Evolutionary conservation across 169 alveolate genomes (phyloP), one percentile per base, ranked within the genome.

Genomic region (Sarcocystis neurona): DNA sequence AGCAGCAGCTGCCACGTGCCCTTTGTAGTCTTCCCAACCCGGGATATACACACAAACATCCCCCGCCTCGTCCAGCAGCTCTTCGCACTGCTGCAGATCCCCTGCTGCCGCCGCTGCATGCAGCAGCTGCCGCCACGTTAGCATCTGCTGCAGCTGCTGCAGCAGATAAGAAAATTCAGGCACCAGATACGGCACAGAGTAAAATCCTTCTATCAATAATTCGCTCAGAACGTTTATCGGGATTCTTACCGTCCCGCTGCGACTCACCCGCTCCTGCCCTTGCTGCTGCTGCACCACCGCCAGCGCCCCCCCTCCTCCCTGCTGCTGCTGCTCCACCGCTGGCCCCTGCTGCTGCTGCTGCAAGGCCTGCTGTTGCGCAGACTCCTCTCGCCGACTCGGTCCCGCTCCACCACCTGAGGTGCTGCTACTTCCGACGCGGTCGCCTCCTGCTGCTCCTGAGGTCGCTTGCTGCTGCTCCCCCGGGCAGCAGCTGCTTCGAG

Each of bases 1-100:
- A 1, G 88, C 91, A 18, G 91, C 91, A 32, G 91, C 91, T n/a
- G 91, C 87, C n/a, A 87, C 91, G 84, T 87, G 91, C 2, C 91
- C 91, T 30, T 78, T 87, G 82, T 85, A 87, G 87, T 87, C 91
- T 30, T 46, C 82, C 91, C 91, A 87, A 43, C 91, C 91, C 0
- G 91, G 91, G 20, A 87, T 87, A 48, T 72, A 87, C 39, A 87
- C 91, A 75, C 91, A 87, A 2, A 87, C 91, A 46, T 75, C 87
- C 70, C 66, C 87, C 27, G 91, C 91, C 72, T 87, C 80, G 30
- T 84, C 88, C n/a, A 87, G 87, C 70, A 87, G 82, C 30, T 87
- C 80, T 48, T 87, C 91, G 53, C 91, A 87, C 88, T 87, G 91
- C 63, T 53, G 88, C 39, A 87, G 84, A 68, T 87, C 91, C 32